A percentile compares a stretch with the other conserved stretches of the same genome.
Conservation (phyloP, 2,329 filamentous ascomycete genomes). For the Calonectria pseudoreteaudii region DNA sequence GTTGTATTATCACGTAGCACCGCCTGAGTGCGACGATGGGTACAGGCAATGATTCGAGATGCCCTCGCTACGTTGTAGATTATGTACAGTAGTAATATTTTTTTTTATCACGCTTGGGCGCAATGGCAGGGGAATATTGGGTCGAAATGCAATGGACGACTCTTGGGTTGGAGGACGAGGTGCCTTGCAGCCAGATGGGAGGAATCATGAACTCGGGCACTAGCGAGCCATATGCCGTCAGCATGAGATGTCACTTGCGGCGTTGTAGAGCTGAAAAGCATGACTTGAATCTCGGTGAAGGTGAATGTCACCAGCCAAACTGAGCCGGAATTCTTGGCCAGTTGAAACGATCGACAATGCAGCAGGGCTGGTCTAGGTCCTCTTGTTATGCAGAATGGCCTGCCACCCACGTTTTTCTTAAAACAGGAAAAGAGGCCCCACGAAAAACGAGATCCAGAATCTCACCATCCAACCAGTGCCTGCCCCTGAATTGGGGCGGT, state of each 20-base stretch:
- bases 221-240: not conserved
- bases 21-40: not conserved
- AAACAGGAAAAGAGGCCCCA: not conserved
- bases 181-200: not conserved
- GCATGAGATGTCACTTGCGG: not conserved
- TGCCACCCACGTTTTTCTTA: not conserved
- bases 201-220: not conserved
- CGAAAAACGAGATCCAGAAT: conserved; percentile 1
- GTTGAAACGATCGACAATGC: conserved; percentile 14
- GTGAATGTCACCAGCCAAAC: not conserved
- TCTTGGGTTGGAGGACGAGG: not conserved
- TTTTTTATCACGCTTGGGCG: not conserved
- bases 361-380: conserved; percentile 3
- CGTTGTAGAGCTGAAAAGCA: not conserved
- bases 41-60: conserved; percentile 3
- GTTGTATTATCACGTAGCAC: conserved; percentile 21
- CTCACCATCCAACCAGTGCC: conserved; percentile 4
- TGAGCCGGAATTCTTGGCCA: not conserved
- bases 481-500: not conserved
- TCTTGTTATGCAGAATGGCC: conserved; percentile 1
- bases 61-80: conserved; percentile 12
- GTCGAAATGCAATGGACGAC: not conserved
- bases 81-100: conserved; percentile 1
- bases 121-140: not conserved
- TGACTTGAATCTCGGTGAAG: not conserved